Conservation (phyloP, 148 eudicot genomes). For the Cornus florida region DNA sequence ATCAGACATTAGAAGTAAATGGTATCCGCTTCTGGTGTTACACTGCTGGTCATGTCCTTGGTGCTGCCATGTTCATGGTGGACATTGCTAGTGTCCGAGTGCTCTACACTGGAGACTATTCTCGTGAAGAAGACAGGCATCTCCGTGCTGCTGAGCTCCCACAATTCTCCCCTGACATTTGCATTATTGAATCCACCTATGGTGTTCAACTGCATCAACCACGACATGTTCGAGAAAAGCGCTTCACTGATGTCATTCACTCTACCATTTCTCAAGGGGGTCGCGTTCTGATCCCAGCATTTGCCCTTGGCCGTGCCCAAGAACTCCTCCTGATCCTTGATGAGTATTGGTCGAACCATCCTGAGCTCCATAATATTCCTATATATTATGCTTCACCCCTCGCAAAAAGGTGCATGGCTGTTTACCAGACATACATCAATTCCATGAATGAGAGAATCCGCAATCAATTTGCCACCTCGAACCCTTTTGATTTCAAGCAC, state of each 20-base stretch:
- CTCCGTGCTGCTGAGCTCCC: constrained; percentile 94
- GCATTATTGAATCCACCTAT: constrained; percentile 93
- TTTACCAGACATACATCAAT: constrained; percentile 92
- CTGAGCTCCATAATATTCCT: constrained; percentile 80
- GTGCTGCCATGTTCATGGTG: constrained; percentile 99
- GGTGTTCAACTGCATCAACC: constrained; percentile 93
- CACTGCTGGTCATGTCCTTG: constrained; percentile 98
- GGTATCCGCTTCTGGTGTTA: constrained; percentile 98
- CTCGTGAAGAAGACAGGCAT: constrained; percentile 97
- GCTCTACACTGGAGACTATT: constrained; percentile 94
- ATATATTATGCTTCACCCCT: constrained; percentile 97
- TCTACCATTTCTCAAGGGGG: constrained; percentile 83
- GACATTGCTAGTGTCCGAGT: constrained; percentile 95
- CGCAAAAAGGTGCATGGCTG: constrained; percentile 92
- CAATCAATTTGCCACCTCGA: constrained; percentile 77
- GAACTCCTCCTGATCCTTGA: constrained; percentile 91
- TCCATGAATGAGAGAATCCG: constrained; percentile 93
- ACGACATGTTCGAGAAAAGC: constrained; percentile 78
- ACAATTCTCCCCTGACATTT: constrained; percentile 84
- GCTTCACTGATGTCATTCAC: constrained; percentile 89
- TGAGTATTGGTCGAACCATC: constrained; percentile 94
- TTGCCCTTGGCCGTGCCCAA: constrained; percentile 98
- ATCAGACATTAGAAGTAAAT: constrained; percentile 89
- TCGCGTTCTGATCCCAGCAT: constrained; percentile 93
- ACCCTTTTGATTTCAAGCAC: constrained; percentile 91